Base-by-base conservation (phyloP, 352 stramenopile genomes). In the Phytophthora aleatoria region DNA sequence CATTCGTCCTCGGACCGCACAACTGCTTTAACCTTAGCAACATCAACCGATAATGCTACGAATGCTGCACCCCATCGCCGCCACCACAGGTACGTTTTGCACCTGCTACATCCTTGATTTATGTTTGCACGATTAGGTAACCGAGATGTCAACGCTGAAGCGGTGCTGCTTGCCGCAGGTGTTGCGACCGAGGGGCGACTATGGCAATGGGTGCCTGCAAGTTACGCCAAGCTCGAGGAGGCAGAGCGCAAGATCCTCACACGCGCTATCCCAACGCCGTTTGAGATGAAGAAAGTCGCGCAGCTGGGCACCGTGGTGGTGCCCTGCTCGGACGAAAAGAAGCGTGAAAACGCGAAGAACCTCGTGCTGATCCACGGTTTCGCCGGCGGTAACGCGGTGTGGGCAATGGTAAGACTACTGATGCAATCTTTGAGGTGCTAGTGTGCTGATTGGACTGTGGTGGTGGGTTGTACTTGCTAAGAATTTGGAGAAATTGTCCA, bases 321-420 rank as follows among this genome's bases (percentile, higher is more conserved):
- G 20, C 87, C 87, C 0, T 95, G 85, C 61, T 78, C 83, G 2
- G 83, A 90, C 57, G 61, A 79, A 41, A 64, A 67, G 16, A 87
- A 87, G 55, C 73, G 79, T 36, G 69, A 70, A 44, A 15, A 64
- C 1, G 84, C 77, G 16, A 79, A 83, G 48, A 89, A 92, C 54
- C 74, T 95, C 56, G 87, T 95, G 35, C 50, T 95, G 55, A 80
- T 95, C 55, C 87, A 95, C 62, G 87, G 87, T 3, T 95, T 92
- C 57, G 87, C 74, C 0, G 82, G 81, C 1, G 87, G 87, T 20
- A 95, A 95, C 44, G 85, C 85, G 6, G 73, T 91, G 6, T 95
- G 87, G 87, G 85, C 87, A n/a, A 87, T 77, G 71, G 83, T 90
- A 61, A 53, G 30, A 49, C 10, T 16, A 36, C 2, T 24, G 28